Evolutionary conservation across 1,284 basidiomycete species (phyloP), one percentile per base, ranked within the genome.

Genomic region (Anthracocystis walkeri): DNA sequence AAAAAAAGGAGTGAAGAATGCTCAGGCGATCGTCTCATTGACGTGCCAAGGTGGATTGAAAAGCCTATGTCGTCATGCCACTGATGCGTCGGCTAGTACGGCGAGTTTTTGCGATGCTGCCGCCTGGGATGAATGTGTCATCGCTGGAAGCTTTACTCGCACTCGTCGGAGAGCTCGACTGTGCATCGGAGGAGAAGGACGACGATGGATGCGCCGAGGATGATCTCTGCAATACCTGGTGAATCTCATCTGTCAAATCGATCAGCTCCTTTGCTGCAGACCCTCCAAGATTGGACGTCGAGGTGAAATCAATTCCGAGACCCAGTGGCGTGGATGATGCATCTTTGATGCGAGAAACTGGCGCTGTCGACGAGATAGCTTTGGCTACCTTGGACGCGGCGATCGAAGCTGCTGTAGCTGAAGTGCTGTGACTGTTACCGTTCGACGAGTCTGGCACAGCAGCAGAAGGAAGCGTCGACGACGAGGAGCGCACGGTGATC

Each of bases 401-500:
- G 27, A 59, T 69, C 14, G 60, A 59, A 1, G 66, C 52, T 18
- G 60, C 60, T 10, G 66, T 33, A 41, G 54, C 58, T 8, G 51
- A 38, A 49, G 46, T 58, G 4, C 31, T n/a, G 10, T 40, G 1
- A 2, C 23, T 23, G 25, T 14, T 10, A 8, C 41, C 54, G 23
- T 52, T 71, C 0, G 50, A 25, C 10, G 53, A 21, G 29, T 25
- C 38, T 0, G 40, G 20, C 11, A 3, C 55, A 2, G 56, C 33
- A 16, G 44, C 50, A 4, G 58, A 25, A n/a, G 58, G 48, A 23
- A 60, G 20, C 11, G 65, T 61, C 3, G 70, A 73, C 4, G 66
- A 62, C 2, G 63, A 51, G 4, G 72, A 75, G 8, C 72, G 72
- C 1, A 70, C 63, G 3, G 72, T 75, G 54, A 75, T 75, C 2